phyloP scores from a whole-genome alignment of 257 asterid species.

The Osmanthus fragrans region DNA sequence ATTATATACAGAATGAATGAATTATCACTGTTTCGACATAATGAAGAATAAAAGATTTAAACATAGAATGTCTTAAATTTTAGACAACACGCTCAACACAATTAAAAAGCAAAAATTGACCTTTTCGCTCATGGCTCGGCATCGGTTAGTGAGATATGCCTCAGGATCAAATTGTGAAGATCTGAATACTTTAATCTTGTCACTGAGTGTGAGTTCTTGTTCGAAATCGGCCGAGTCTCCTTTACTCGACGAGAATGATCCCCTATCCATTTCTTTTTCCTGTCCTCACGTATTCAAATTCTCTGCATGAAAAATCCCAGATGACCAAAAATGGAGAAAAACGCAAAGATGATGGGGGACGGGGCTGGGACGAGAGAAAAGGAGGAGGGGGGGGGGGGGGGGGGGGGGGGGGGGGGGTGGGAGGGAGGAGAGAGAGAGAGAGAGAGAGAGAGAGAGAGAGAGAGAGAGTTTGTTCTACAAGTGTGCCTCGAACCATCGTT shows the following conservation, averaged over 20 bases:
- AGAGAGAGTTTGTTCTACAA: constrained; percentile 1
- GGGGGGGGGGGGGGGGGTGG: background rate
- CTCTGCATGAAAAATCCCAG: background rate
- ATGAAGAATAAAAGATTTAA: background rate
- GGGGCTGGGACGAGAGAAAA: background rate
- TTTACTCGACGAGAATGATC: constrained; percentile 53
- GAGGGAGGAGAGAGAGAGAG: background rate
- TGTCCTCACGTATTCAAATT: background rate
- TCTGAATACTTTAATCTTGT: constrained; percentile 76
- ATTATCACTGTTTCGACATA: background rate
- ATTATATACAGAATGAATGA: background rate
- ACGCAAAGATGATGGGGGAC: background rate
- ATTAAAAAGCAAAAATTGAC: constrained; percentile 21
- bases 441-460: background rate
- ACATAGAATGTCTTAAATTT: background rate
- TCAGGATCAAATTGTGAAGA: constrained; percentile 59
- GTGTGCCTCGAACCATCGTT: background rate
- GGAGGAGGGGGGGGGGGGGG: too few relatives aligned
- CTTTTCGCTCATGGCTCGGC: constrained; percentile 78
- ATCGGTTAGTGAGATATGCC: constrained; percentile 49
- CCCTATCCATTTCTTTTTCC: constrained; percentile 36
- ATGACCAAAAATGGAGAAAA: constrained; percentile 14
- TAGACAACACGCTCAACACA: background rate
- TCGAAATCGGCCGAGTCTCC: constrained; percentile 75
- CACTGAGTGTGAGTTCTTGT: constrained; percentile 59